Percentiles rank a stretch among this genome's conserved stretches.
phyloP scores from a whole-genome alignment of 2,329 filamentous ascomycete genomes.

The Ampelomyces quisqualis region DNA sequence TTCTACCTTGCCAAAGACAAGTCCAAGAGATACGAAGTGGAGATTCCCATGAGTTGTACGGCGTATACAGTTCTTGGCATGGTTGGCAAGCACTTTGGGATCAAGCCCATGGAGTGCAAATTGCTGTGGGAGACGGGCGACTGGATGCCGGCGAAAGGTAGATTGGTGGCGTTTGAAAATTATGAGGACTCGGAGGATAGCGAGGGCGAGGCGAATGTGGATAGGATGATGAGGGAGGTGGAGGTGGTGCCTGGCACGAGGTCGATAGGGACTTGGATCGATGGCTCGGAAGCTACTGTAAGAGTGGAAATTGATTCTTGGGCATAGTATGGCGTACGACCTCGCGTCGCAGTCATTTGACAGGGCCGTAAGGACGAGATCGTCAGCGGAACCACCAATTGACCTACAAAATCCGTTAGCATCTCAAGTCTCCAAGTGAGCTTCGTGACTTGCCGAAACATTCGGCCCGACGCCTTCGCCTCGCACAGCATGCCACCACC shows the following conservation, averaged over 20 bases:
- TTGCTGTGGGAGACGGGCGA: slow-evolving; percentile 90
- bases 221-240: slow-evolving; percentile 75
- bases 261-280: slow-evolving; percentile 80
- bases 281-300: slow-evolving; percentile 68
- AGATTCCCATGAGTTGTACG: slow-evolving; percentile 73
- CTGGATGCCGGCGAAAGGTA: slow-evolving; percentile 71
- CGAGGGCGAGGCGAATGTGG: slow-evolving; percentile 59
- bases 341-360: neutral
- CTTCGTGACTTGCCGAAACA: slow-evolving; percentile 52
- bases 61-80: slow-evolving; percentile 81
- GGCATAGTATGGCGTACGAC: neutral
- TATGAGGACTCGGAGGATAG: slow-evolving; percentile 48
- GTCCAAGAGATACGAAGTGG: slow-evolving; percentile 32
- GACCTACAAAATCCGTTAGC: slow-evolving; percentile 47
- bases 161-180: slow-evolving; percentile 60
- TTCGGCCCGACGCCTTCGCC: slow-evolving; percentile 61
- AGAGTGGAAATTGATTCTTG: slow-evolving; percentile 60
- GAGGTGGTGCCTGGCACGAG: slow-evolving; percentile 78
- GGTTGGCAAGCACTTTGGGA: slow-evolving; percentile 67
- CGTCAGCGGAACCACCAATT: slow-evolving; percentile 80
- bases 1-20: slow-evolving; percentile 50
- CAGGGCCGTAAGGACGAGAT: neutral
- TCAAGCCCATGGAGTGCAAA: slow-evolving; percentile 63
- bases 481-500: slow-evolving; percentile 85
- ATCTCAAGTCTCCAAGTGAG: neutral